Base-by-base conservation (phyloP, 192 early-diverging fungal species). In the Umbelopsis ramanniana region DNA sequence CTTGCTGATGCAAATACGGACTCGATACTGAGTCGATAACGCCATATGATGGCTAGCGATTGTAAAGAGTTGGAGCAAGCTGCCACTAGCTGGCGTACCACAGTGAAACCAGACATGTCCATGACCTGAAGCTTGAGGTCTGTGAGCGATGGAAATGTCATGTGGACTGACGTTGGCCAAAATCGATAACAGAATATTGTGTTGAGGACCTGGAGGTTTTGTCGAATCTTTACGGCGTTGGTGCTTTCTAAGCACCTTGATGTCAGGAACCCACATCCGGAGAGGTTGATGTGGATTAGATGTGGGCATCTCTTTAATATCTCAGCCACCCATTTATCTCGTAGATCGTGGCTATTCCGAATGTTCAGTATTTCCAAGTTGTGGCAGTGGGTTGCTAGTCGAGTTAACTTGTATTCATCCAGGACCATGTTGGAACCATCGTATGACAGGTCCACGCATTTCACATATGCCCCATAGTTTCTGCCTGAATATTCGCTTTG, bases 81-180 rank as follows among this genome's bases (percentile, higher is more conserved):
- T 37, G 11, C 29, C 4, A 63, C 57, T n/a, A 63, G 37, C 33
- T 63, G 26, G 15, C 57, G 57, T 7, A 63, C 57, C 12, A 35
- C 57, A 37, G 26, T 35, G 33, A 63, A 63, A 6, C 57, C 57
- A 63, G 57, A 29, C 57, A 37, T 29, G 17, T 63, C 19, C 57
- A 63, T 63, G 33, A 63, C 57, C 17, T 63, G 57, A 63, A 63
- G 57, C 29, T 35, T 29, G 15, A 63, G 33, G 57, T 63, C 57
- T 9, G 33, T 37, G 19, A 63, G 33, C 2, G 57, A 63, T 2
- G 57, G 57, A 19, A 63, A 35, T 2, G 6, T 38, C 33, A 63
- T 63, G 26, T 63, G 26, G 2, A 35, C 17, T 3, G 26, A 14
- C 15, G 29, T 14, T 37, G 15, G 14, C 29, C 26, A 35, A 35